Conservation (phyloP, 495 filamentous ascomycete species). For the Trypethelium eluteriae region DNA sequence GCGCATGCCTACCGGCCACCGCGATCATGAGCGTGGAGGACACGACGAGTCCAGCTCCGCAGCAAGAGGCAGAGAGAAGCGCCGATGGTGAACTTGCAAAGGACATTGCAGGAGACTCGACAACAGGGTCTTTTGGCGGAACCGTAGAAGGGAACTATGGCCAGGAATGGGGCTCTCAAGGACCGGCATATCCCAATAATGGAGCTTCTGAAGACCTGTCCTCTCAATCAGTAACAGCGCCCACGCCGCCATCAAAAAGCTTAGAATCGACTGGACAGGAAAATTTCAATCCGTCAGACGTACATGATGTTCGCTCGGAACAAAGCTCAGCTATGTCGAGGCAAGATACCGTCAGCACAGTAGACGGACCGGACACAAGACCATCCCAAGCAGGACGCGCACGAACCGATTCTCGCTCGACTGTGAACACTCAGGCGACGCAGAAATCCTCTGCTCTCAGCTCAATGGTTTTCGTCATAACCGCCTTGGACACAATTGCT, state of each 20-base stretch:
- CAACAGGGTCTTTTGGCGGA: neutral
- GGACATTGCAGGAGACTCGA: neutral
- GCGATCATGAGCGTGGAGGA: conserved; percentile 4
- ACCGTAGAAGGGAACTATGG: neutral
- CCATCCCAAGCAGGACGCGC: neutral
- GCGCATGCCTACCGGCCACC: neutral
- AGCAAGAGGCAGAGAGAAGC: neutral
- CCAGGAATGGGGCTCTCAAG: neutral
- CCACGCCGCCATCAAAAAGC: neutral
- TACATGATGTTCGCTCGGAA: neutral
- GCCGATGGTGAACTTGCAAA: neutral
- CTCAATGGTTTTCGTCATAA: conserved; percentile 89
- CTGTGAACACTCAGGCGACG: conserved; percentile 47
- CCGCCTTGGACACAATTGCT: conserved; percentile 82
- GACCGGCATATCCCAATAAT: neutral
- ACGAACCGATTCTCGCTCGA: conserved; percentile 52
- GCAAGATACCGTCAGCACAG: neutral
- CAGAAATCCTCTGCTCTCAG: conserved; percentile 52
- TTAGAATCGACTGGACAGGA: neutral
- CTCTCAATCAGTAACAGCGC: neutral
- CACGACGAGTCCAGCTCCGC: neutral
- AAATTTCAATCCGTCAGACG: neutral
- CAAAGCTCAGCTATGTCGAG: neutral
- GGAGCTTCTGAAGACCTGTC: neutral
- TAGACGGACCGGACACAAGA: neutral